Percentiles rank a stretch among this genome's conserved stretches.
Conservation (phyloP, 306 rosid species). For the Vigna trinervia region DNA sequence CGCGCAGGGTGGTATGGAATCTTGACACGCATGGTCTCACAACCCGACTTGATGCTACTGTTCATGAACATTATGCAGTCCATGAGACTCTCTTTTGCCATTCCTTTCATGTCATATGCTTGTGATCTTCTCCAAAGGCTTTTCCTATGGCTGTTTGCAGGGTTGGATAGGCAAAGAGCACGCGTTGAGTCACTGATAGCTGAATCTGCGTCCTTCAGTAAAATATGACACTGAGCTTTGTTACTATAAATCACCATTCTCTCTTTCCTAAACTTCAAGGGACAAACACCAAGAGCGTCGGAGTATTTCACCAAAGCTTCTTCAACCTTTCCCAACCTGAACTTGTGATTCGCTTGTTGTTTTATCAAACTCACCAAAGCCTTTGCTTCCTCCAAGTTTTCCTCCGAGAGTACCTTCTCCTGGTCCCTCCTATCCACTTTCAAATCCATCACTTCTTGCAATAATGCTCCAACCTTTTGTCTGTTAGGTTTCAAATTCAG, state of each 20-base stretch:
- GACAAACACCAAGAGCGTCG: constrained; percentile 66
- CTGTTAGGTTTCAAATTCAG: constrained; percentile 37
- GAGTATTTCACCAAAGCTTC: constrained; percentile 58
- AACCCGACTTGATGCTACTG: constrained; percentile 47
- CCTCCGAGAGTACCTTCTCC: constrained; percentile 48
- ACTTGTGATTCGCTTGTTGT: constrained; percentile 60
- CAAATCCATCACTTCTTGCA: constrained; percentile 50
- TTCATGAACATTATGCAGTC: constrained; percentile 69
- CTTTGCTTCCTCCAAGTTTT: constrained; percentile 52
- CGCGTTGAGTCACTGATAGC: constrained; percentile 72
- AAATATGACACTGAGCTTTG: constrained; percentile 63
- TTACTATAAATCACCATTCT: constrained; percentile 70
- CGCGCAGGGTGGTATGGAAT: constrained; percentile 66
- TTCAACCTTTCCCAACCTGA: constrained; percentile 61
- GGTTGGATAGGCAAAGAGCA: constrained; percentile 69
- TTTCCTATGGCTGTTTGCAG: constrained; percentile 59
- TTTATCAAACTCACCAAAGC: constrained; percentile 49
- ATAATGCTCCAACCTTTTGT: constrained; percentile 17
- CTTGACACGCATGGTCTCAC: constrained; percentile 41
- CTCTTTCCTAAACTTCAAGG: constrained; percentile 58
- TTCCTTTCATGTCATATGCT: constrained; percentile 79
- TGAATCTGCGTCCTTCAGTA: constrained; percentile 57
- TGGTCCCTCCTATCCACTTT: constrained; percentile 50
- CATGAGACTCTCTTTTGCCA: constrained; percentile 77
- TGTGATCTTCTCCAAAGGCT: constrained; percentile 82